Conservation (phyloP, 2,329 filamentous ascomycete genomes). For the Aureobasidium lini region DNA sequence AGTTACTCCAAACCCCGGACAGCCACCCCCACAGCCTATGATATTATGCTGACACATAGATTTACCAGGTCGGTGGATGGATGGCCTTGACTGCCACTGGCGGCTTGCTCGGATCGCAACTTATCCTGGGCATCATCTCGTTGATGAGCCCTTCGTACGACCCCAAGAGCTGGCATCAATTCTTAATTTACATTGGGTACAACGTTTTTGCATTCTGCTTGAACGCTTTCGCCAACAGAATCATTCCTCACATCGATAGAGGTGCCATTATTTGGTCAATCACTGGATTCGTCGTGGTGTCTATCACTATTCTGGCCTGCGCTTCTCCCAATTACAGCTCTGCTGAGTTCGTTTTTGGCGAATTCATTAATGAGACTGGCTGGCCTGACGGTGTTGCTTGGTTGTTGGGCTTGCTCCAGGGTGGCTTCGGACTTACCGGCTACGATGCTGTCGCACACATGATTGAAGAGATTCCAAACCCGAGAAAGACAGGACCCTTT, state of each 20-base stretch:
- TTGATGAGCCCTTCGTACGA: constrained; percentile 53
- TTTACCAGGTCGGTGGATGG: constrained; percentile 53
- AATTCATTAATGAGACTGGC: constrained; percentile 54
- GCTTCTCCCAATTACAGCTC: constrained; percentile 58
- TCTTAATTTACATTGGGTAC: constrained; percentile 62
- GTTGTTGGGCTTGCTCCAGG: constrained; percentile 37
- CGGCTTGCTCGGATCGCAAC: constrained; percentile 58
- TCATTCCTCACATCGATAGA: constrained; percentile 60
- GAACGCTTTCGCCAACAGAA: constrained; percentile 56
- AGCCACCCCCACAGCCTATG: background rate
- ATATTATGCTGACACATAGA: background rate
- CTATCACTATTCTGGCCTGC: constrained; percentile 60
- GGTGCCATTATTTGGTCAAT: constrained; percentile 65
- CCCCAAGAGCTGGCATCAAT: constrained; percentile 60
- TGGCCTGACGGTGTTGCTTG: constrained; percentile 33
- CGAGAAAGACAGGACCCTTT: constrained; percentile 27
- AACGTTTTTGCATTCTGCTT: constrained; percentile 54
- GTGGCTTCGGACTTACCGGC: constrained; percentile 33
- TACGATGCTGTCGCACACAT: constrained; percentile 49
- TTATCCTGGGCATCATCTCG: constrained; percentile 58
- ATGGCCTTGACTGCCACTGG: constrained; percentile 62
- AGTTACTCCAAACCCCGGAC: background rate
- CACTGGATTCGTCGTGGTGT: constrained; percentile 60
- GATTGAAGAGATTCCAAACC: constrained; percentile 31
- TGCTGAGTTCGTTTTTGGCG: constrained; percentile 56